A percentile compares a stretch with the other conserved stretches of the same genome.
These are phyloP conservation scores for Wickerhamomyces strasburgensis DNA, from an alignment of 805 yeast species.

Conservation along the genomic window DNA sequence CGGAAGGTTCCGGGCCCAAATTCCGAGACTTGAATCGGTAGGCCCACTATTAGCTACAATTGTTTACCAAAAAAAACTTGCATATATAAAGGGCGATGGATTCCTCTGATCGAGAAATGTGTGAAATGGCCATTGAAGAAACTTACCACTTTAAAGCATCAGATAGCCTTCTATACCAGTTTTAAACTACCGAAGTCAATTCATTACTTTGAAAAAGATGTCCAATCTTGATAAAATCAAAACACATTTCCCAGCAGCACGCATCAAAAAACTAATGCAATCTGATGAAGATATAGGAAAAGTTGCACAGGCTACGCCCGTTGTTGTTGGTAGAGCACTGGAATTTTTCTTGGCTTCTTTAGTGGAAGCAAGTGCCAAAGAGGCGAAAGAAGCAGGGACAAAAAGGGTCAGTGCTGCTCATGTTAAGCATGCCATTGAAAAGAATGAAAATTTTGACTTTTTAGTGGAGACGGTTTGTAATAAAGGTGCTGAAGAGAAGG, in stretches of 20 bases:
- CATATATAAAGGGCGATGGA: too few relatives aligned
- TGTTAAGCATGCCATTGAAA: conserved; percentile 75
- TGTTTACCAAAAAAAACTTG: too few relatives aligned
- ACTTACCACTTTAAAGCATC: too few relatives aligned
- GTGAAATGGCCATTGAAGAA: too few relatives aligned
- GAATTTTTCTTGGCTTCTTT: conserved; percentile 88
- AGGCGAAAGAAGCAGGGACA: conserved; percentile 69
- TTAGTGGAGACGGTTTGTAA: conserved; percentile 54
- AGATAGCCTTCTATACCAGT: too few relatives aligned
- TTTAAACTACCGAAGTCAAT: too few relatives aligned
- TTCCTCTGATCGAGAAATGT: too few relatives aligned
- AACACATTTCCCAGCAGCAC: conserved; percentile 87
- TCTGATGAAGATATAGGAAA: conserved; percentile 98
- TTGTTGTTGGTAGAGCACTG: conserved; percentile 93
- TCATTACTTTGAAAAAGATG: too few relatives aligned
- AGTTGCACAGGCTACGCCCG: conserved; percentile 98
- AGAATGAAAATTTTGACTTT: conserved; percentile 90
- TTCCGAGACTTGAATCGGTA: too few relatives aligned
- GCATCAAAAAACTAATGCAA: conserved; percentile 95
- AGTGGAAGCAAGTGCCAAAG: conserved; percentile 76
- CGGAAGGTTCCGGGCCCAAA: too few relatives aligned
- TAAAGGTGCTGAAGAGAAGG: conserved; percentile 12
- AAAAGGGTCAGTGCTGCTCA: conserved; percentile 81
- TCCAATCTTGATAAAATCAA: conserved; percentile 41
- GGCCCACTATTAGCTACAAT: too few relatives aligned